Conservation (phyloP, 345 rosid genomes). For the Crucihimalaya himalaica region DNA sequence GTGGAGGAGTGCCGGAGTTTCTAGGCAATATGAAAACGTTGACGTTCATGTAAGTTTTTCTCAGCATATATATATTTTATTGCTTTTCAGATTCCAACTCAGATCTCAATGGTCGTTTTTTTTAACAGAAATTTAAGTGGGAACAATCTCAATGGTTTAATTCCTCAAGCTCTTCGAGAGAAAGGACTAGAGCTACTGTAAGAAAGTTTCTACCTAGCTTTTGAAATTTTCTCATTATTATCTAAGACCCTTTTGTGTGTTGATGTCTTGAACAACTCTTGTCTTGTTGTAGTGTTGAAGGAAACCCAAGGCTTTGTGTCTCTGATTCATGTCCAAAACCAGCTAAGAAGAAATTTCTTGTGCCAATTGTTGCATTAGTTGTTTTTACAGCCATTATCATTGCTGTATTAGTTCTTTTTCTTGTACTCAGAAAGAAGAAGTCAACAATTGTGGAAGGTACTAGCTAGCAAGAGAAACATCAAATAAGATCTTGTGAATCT, state of each 20-base stretch:
- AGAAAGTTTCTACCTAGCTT: not conserved
- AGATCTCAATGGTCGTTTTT: not conserved
- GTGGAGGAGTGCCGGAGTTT: conserved; percentile 46
- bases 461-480: not conserved
- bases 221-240: not conserved
- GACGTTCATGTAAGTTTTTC: conserved; percentile 44
- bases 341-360: not conserved
- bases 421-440: conserved; percentile 27
- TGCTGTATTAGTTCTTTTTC: conserved; percentile 4
- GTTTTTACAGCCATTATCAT: not conserved
- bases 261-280: not conserved
- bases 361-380: conserved; percentile 26
- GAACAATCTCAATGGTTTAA: conserved; percentile 41
- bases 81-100: not conserved
- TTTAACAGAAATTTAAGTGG: conserved; percentile 42
- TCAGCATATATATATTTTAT: not conserved
- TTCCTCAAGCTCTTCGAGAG: conserved; percentile 26
- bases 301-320: conserved; percentile 26
- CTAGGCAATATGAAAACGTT: conserved; percentile 43
- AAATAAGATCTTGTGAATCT: not conserved
- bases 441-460: not conserved
- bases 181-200: not conserved
- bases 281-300: not conserved
- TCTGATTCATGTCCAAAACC: not conserved
- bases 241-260: not conserved